These are phyloP conservation scores for Keithomyces neogunnii DNA, from an alignment of 2,329 filamentous ascomycete genomes.

Conservation along the genomic window DNA sequence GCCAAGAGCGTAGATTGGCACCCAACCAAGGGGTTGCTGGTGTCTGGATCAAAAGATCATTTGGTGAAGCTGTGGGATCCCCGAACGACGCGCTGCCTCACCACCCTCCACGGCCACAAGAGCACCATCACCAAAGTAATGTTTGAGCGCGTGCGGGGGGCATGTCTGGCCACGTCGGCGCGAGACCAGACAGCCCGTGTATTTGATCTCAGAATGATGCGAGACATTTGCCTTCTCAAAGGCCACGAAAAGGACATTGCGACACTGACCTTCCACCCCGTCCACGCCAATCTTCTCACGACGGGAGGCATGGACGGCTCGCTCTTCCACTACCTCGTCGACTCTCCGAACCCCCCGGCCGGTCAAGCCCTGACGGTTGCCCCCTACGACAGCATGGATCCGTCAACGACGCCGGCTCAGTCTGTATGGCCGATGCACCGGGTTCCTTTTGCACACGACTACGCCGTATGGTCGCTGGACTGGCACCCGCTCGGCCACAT, in stretches of 20 bases:
- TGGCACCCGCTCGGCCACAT: conserved; percentile 98
- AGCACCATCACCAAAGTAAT: conserved; percentile 90
- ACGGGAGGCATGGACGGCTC: conserved; percentile 87
- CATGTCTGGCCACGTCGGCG: conserved; percentile 83
- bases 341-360: conserved; percentile 80
- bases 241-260: conserved; percentile 96
- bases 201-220: conserved; percentile 97
- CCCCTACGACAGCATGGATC: conserved; percentile 79
- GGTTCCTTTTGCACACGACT: conserved; percentile 81
- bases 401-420: conserved; percentile 70
- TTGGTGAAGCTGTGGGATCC: conserved; percentile 98
- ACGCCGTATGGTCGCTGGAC: conserved; percentile 94
- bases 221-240: conserved; percentile 85
- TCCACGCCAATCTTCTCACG: conserved; percentile 80
- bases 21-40: conserved; percentile 84
- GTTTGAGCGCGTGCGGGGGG: conserved; percentile 79
- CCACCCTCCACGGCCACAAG: conserved; percentile 92
- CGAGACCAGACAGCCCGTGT: conserved; percentile 88
- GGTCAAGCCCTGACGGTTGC: conserved; percentile 65
- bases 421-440: conserved; percentile 89
- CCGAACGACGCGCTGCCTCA: conserved; percentile 80
- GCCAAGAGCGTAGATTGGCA: conserved; percentile 98
- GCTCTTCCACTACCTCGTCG: conserved; percentile 88
- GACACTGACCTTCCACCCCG: conserved; percentile 85
- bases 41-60: conserved; percentile 96